A percentile compares a stretch with the other conserved stretches of the same genome.
Conservation (phyloP, 495 filamentous ascomycete genomes). For the Barbatosphaeria neglecta region DNA sequence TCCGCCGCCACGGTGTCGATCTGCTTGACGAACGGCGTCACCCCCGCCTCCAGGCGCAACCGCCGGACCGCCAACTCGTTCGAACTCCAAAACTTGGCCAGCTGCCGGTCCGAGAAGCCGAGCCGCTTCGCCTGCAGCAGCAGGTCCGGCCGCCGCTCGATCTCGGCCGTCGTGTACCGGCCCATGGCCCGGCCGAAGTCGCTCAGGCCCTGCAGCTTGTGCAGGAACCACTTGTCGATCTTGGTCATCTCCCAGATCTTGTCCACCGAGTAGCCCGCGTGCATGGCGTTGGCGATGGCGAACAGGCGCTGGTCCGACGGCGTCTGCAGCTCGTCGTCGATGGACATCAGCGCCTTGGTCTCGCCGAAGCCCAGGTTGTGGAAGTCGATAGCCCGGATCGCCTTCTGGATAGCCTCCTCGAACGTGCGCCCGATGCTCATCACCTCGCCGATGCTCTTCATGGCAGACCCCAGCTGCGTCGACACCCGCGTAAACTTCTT, state of each 20-base stretch:
- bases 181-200: slow-evolving; percentile 75
- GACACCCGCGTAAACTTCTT: slow-evolving; percentile 98
- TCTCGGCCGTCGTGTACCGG: slow-evolving; percentile 54
- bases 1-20: slow-evolving; percentile 98
- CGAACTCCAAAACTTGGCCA: slow-evolving; percentile 87
- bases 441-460: slow-evolving; percentile 99
- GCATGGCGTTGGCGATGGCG: slow-evolving; percentile 96
- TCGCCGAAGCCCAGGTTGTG: slow-evolving; percentile 93
- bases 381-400: slow-evolving; percentile 88
- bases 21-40: slow-evolving; percentile 86
- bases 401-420: slow-evolving; percentile 97
- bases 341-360: slow-evolving; percentile 83
- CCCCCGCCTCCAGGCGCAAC: slow-evolving; percentile 69
- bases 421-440: slow-evolving; percentile 97
- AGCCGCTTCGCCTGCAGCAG: slow-evolving; percentile 80
- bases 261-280: slow-evolving; percentile 80
- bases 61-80: slow-evolving; percentile 82
- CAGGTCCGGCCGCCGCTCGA: slow-evolving; percentile 42
- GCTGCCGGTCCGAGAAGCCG: slow-evolving; percentile 85
- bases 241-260: slow-evolving; percentile 96
- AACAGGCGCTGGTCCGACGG: slow-evolving; percentile 96
- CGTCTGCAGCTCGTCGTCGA: slow-evolving; percentile 90
- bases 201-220: slow-evolving; percentile 77
- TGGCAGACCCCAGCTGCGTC: slow-evolving; percentile 86
- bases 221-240: slow-evolving; percentile 97